Evolutionary conservation across 495 filamentous ascomycete species (phyloP).

Genomic region (Echria macrotheca): DNA sequence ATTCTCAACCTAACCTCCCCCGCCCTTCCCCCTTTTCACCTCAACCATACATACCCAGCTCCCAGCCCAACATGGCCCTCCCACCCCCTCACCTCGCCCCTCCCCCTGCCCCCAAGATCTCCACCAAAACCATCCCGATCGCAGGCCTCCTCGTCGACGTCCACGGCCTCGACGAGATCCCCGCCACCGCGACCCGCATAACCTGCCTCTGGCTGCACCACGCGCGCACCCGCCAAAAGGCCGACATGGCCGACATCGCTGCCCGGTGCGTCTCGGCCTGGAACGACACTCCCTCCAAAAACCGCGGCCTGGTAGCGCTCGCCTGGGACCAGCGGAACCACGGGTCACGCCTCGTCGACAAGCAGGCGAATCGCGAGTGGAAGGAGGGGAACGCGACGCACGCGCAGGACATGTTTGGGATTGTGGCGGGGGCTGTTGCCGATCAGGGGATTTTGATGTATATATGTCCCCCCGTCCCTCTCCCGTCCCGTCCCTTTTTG

Average conservation of each 20-base stretch:
- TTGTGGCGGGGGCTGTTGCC: constrained; percentile 57
- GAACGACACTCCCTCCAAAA: constrained; percentile 13
- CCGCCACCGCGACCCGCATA: constrained; percentile 40
- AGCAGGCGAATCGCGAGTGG: constrained; percentile 67
- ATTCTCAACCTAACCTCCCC: too few species aligned
- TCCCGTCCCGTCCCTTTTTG: background rate
- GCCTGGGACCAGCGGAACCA: constrained; percentile 91
- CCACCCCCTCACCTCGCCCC: too few species aligned
- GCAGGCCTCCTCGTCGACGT: constrained; percentile 71
- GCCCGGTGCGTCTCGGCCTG: constrained; percentile 33
- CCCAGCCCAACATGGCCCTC: too few species aligned
- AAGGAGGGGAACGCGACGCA: constrained; percentile 72
- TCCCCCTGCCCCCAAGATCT: constrained; percentile 45
- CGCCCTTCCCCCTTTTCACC: too few species aligned
- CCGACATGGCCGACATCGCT: constrained; percentile 57
- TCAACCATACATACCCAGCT: background rate
- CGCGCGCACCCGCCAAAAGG: constrained; percentile 62
- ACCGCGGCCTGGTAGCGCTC: constrained; percentile 63
- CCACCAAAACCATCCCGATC: constrained; percentile 57
- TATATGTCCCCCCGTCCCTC: constrained; percentile 6
- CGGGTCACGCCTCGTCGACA: constrained; percentile 59
- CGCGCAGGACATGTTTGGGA: constrained; percentile 79
- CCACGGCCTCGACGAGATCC: constrained; percentile 72
- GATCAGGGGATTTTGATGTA: constrained; percentile 54
- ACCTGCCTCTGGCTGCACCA: constrained; percentile 86